Base-by-base conservation (phyloP, 129 eudicot genomes). In the Lonicera japonica region DNA sequence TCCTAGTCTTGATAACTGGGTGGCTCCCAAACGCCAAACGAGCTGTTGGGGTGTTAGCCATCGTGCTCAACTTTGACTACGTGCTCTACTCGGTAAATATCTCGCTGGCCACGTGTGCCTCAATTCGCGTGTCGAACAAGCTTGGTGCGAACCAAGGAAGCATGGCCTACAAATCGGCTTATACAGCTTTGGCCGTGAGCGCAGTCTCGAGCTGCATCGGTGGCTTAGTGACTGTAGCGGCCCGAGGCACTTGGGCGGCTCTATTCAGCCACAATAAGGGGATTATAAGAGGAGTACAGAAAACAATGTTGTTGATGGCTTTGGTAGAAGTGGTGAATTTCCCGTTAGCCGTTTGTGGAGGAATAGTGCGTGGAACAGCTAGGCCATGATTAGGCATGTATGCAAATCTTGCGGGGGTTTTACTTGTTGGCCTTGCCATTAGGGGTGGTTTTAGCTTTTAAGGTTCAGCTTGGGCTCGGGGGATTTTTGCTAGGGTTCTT, bases 351-450 rank as follows among this genome's bases (percentile, higher is more conserved):
- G 78, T 77, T 47, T 76, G 74, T 15, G 86, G 90, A 18, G 83
- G 83, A 40, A 70, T 83, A 4, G 79, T 80, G 51, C 65, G 83
- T 34, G 86, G 86, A n/a, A 84, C 86, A 3, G 84, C 91, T 18
- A 55, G 79, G 70, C 86, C 83, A 17, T 60, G 78, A 74, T 62
- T 75, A n/a, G 82, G 76, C 0, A 80, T 40, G 57, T 70, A 77
- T 39, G 81, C 86, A 1, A 80, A 77, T 47, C 48, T 84, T 1
- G 64, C 63, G 0, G 86, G n/a, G 79, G 48, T 84, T 77, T 36
- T 84, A 84, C 73, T 21, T 80, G 58, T 51, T 80, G 73, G 83
- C 79, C 0, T 64, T 84, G 60, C 87, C 87, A 11, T 17, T 70
- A 13, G 83, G 75, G 10, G 69, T 71, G 52, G 22, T 70, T 25